Percentiles rank a stretch among this genome's conserved stretches.
phyloP scores from a whole-genome alignment of 345 rosid species.

The Syzygium oleosum region DNA sequence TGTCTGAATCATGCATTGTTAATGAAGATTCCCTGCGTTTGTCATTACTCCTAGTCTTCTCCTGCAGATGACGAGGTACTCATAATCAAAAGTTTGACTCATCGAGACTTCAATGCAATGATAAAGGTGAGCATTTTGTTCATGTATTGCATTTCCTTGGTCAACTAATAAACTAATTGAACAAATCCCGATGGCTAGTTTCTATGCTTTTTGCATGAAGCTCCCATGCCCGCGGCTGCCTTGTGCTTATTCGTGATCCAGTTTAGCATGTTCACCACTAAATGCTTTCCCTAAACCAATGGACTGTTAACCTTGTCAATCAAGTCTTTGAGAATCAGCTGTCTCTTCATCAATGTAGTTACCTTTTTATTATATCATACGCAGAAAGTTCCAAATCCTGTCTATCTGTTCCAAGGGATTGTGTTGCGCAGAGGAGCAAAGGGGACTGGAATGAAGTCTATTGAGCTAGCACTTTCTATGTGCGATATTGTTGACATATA shows the following conservation, averaged over 20 bases:
- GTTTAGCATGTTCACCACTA: background rate
- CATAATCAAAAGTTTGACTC: slow-evolving; percentile 85
- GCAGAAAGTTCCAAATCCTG: slow-evolving; percentile 93
- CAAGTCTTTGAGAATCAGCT: background rate
- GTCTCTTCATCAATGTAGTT: background rate
- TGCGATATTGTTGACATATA: slow-evolving; percentile 91
- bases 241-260: background rate
- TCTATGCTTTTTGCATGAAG: background rate
- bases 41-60: slow-evolving; percentile 3
- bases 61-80: slow-evolving; percentile 85
- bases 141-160: background rate
- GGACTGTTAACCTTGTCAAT: background rate
- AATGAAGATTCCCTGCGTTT: background rate
- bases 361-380: slow-evolving; percentile 7
- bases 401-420: slow-evolving; percentile 97
- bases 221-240: background rate
- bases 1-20: background rate
- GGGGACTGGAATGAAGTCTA: slow-evolving; percentile 98
- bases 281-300: background rate
- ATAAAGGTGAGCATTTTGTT: slow-evolving; percentile 55
- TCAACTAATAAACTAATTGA: background rate
- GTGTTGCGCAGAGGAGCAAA: slow-evolving; percentile 96
- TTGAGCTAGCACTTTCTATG: slow-evolving; percentile 96
- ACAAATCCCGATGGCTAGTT: background rate
- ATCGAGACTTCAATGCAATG: slow-evolving; percentile 83